Base-by-base conservation (phyloP, 2,329 filamentous ascomycete species). In the Calycina herbarum region DNA sequence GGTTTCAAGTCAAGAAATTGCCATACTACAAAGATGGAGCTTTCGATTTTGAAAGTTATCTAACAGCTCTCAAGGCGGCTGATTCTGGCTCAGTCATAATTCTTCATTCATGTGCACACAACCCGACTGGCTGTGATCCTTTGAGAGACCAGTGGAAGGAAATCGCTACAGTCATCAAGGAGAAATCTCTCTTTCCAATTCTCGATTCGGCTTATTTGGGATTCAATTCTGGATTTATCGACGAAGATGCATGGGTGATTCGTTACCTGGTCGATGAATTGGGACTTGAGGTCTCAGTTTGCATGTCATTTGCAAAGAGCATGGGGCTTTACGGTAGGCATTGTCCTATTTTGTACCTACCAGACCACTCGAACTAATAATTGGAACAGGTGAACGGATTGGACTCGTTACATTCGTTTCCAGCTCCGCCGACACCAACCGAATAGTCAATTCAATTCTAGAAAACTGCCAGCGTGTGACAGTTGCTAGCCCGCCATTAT, bases 241-340 rank as follows among this genome's bases (percentile, higher is more conserved):
- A 76, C 64, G 68, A 72, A 48, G 76, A 77, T 67, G 73, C 73
- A 24, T 77, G 72, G 70, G 70, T 74, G 0, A 72, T 77, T 38
- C 71, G 72, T 10, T 65, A 74, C 62, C 77, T 77, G 48, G 70
- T 77, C 17, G 74, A 77, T 15, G 74, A 76, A 31, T 69, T 78
- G 7, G 71, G 72, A 1, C 72, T 82, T 64, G 85, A 88, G 74
- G 79, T 85, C 4, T 82, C 83, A 61, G 77, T 88, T 2, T 84
- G 84, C 59, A 80, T 86, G 73, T 88, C 86, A 0, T 88, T 88
- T 70, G 84, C 86, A 2, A 89, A 89, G 78, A 86, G 82, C 74
- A 85, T 87, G 75, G 79, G 79, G 0, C 68, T 81, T 0, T 81
- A 81, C 63, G 79, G 78, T 65, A 77, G 79, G 63, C 71, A 77